These are phyloP conservation scores for Herpetomonas samuelpessoai DNA, from an alignment of 208 protist genomes.

Conservation along the genomic window DNA sequence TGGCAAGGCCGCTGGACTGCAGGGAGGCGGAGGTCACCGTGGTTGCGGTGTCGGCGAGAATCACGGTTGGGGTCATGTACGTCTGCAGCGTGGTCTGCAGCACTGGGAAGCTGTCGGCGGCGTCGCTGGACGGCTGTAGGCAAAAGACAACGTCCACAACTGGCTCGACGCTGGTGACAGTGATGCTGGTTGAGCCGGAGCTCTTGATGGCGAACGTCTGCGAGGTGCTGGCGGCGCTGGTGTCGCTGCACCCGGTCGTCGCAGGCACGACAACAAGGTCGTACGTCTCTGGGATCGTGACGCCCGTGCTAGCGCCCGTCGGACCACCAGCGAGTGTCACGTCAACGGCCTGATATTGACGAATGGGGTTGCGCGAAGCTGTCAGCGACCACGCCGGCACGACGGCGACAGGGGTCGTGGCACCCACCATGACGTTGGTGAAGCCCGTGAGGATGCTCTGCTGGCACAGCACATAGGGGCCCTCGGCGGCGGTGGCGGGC, in stretches of 20 bases:
- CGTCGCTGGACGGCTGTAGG: slow-evolving; percentile 12
- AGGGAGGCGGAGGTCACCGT: slow-evolving; percentile 27
- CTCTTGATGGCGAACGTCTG: slow-evolving; percentile 23
- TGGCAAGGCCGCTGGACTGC: slow-evolving; percentile 19
- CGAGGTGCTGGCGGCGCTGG: slow-evolving; percentile 14
- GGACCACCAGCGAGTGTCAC: slow-evolving; percentile 33
- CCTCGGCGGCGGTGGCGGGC: slow-evolving; percentile 17
- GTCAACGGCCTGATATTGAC: slow-evolving; percentile 30
- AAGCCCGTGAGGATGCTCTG: slow-evolving; percentile 5
- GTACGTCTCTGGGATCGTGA: not conserved
- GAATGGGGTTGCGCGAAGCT: slow-evolving; percentile 17
- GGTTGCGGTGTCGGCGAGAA: slow-evolving; percentile 38
- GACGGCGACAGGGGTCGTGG: slow-evolving; percentile 33
- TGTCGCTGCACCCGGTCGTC: slow-evolving; percentile 17
- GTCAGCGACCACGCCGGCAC: slow-evolving; percentile 33
- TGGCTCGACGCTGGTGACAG: slow-evolving; percentile 21
- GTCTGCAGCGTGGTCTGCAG: slow-evolving; percentile 22
- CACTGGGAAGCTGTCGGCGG: slow-evolving; percentile 20
- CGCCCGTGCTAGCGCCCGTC: not conserved
- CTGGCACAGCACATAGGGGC: slow-evolving; percentile 53
- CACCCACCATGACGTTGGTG: slow-evolving; percentile 18
- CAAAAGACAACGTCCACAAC: slow-evolving; percentile 23
- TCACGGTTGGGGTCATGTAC: slow-evolving; percentile 56
- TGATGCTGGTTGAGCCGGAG: slow-evolving; percentile 11
- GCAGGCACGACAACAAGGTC: slow-evolving; percentile 20